Evolutionary conservation across 1,139 yeast genomes (phyloP).

Genomic region (Yamadazyma atlantica): DNA sequence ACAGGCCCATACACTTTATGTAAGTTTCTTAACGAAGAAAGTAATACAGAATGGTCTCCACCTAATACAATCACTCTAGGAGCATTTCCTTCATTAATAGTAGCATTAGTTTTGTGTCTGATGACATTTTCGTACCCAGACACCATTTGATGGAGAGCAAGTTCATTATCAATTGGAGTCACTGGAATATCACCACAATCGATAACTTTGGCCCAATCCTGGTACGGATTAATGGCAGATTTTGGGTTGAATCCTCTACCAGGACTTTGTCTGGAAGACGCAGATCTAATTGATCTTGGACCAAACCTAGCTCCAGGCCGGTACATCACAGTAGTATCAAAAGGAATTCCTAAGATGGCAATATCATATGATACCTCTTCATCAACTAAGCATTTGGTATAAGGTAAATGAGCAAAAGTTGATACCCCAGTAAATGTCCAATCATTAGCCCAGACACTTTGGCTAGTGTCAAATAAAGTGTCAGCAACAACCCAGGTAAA

Average conservation of each 20-base stretch:
- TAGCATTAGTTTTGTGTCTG: constrained; percentile 1
- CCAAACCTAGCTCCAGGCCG: constrained; percentile 77
- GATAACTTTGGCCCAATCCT: constrained; percentile 16
- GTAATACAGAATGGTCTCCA: constrained; percentile 18
- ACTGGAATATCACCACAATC: constrained; percentile 21
- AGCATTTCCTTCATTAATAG: constrained; percentile 19
- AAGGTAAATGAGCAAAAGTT: constrained; percentile 38
- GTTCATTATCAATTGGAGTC: constrained; percentile 17
- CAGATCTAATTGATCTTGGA: constrained; percentile 67
- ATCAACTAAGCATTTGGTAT: constrained; percentile 24
- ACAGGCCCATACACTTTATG: constrained; percentile 14
- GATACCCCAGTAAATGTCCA: constrained; percentile 29
- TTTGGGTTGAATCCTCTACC: constrained; percentile 64
- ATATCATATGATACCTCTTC: constrained; percentile 47
- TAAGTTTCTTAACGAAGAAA: constrained; percentile 16
- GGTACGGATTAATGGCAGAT: constrained; percentile 46
- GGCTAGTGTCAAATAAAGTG: not conserved
- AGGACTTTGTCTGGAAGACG: constrained; percentile 65
- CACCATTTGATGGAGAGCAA: constrained; percentile 18
- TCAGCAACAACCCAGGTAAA: not conserved
- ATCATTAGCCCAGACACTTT: constrained; percentile 5
- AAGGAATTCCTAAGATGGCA: constrained; percentile 69
- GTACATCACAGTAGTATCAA: constrained; percentile 70
- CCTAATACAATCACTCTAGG: constrained; percentile 17
- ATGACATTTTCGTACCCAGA: constrained; percentile 14